phyloP scores from a whole-genome alignment of 1,139 yeast genomes.

The Suhomyces kunorum region DNA sequence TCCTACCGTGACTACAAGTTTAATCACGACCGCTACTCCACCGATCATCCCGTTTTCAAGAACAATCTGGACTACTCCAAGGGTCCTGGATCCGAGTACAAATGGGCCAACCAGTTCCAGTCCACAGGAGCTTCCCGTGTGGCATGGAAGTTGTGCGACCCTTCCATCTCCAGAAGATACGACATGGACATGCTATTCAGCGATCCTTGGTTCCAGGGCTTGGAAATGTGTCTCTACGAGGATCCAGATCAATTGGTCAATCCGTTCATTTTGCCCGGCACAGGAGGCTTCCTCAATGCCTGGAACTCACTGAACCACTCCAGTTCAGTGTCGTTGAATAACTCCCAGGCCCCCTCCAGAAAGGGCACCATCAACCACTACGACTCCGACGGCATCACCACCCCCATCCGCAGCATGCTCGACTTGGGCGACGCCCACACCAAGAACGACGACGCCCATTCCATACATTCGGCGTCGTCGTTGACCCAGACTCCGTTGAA shows the following conservation, averaged over 20 bases:
- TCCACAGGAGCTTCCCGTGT: conserved; percentile 62
- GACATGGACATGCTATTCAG: conserved; percentile 52
- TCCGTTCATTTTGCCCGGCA: conserved; percentile 37
- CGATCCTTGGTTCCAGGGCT: conserved; percentile 64
- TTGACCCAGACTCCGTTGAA: conserved; percentile 22
- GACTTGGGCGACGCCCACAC: conserved; percentile 25
- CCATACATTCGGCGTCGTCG: conserved; percentile 33
- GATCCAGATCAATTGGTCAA: conserved; percentile 48
- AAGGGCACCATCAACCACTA: conserved; percentile 31
- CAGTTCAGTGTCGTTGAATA: conserved; percentile 24
- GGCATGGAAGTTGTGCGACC: conserved; percentile 77
- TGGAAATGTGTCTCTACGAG: conserved; percentile 65
- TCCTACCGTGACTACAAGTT: conserved; percentile 59
- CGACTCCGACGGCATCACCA: conserved; percentile 18
- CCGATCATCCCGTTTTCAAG: conserved; percentile 56
- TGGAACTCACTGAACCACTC: conserved; percentile 11
- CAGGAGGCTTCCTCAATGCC: conserved; percentile 18
- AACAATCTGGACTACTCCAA: conserved; percentile 43
- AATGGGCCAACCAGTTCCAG: conserved; percentile 61
- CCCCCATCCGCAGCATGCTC: conserved; percentile 44
- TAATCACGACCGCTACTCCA: conserved; percentile 51
- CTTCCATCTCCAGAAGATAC: conserved; percentile 54
- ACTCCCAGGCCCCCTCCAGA: conserved; percentile 39
- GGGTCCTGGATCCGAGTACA: conserved; percentile 71
- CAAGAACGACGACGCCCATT: conserved; percentile 18